phyloP scores from a whole-genome alignment of 164 flowering plant species.

The Warburgia ugandensis region DNA sequence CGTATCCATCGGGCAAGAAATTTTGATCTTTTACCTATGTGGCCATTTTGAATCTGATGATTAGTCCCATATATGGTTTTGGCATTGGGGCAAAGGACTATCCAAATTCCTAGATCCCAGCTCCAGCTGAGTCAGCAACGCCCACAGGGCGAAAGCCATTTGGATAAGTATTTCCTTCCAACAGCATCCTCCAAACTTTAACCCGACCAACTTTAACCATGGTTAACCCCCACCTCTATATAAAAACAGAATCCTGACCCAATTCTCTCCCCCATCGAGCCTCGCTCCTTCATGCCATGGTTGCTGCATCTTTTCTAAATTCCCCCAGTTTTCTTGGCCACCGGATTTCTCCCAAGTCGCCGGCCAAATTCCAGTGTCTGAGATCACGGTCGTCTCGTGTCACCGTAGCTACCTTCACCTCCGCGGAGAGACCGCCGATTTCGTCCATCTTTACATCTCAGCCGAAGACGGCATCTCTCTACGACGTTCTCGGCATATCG shows the following conservation, averaged over 20 bases:
- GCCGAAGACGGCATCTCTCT: slow-evolving; percentile 30
- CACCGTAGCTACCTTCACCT: slow-evolving; percentile 12
- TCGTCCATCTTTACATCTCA: not conserved
- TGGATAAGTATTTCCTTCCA: not conserved
- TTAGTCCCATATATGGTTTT: too few relatives aligned
- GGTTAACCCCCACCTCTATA: not conserved
- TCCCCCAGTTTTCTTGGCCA: not conserved
- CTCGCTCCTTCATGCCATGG: slow-evolving; percentile 2
- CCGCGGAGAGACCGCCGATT: not conserved
- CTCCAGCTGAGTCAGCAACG: not conserved
- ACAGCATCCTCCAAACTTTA: not conserved
- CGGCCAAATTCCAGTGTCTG: not conserved
- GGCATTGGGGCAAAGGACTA: too few relatives aligned
- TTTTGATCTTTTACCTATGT: too few relatives aligned
- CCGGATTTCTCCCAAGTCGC: not conserved
- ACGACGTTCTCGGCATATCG: slow-evolving; percentile 58
- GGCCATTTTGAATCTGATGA: too few relatives aligned
- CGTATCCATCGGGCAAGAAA: too few relatives aligned
- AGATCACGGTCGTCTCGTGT: slow-evolving; percentile 7
- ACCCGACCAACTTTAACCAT: not conserved
- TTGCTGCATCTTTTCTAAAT: slow-evolving; percentile 9
- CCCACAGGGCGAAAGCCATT: too few relatives aligned
- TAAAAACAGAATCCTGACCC: not conserved
- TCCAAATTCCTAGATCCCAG: too few relatives aligned
- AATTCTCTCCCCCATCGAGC: not conserved